Conservation (phyloP, 257 asterid genomes). For the Scutellaria minor region DNA sequence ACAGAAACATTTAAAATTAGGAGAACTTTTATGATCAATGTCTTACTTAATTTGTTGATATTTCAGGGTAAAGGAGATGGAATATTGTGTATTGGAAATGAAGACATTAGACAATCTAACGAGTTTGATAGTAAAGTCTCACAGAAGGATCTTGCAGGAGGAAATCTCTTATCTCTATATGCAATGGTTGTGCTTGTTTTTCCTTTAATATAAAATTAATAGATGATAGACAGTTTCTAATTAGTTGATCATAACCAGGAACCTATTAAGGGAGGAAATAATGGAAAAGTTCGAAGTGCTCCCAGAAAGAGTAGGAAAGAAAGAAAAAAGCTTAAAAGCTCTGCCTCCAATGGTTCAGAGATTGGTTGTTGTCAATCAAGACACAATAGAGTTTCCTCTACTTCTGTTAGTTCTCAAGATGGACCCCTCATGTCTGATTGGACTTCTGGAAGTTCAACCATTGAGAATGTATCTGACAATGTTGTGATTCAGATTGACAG, state of each 20-base stretch:
- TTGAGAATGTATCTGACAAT: constrained; percentile 43
- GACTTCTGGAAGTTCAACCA: constrained; percentile 47
- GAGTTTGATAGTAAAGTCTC: constrained; percentile 40
- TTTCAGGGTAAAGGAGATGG: constrained; percentile 64
- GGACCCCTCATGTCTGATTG: constrained; percentile 48
- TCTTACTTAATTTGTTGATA: constrained; percentile 34
- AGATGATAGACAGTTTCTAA: constrained; percentile 54
- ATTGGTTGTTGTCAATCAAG: constrained; percentile 55
- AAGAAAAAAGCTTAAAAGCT: constrained; percentile 66
- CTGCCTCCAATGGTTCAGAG: constrained; percentile 50
- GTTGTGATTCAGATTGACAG: constrained; percentile 39
- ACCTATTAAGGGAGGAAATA: constrained; percentile 59
- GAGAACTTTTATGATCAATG: constrained; percentile 22
- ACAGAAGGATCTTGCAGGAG: constrained; percentile 53
- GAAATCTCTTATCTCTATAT: constrained; percentile 49
- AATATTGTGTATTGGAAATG: constrained; percentile 41
- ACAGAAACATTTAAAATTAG: constrained; percentile 32
- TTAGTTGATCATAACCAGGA: constrained; percentile 73
- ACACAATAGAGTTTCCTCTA: constrained; percentile 44
- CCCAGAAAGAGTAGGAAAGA: constrained; percentile 79
- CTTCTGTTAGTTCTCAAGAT: constrained; percentile 45
- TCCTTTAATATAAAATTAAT: constrained; percentile 43
- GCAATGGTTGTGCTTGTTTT: constrained; percentile 68
- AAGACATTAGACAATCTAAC: constrained; percentile 46
- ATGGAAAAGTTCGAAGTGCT: constrained; percentile 58